Evolutionary conservation across 768 basidiomycete species (phyloP), one percentile per base, ranked within the genome.

Genomic region (Lyophyllum atratum): DNA sequence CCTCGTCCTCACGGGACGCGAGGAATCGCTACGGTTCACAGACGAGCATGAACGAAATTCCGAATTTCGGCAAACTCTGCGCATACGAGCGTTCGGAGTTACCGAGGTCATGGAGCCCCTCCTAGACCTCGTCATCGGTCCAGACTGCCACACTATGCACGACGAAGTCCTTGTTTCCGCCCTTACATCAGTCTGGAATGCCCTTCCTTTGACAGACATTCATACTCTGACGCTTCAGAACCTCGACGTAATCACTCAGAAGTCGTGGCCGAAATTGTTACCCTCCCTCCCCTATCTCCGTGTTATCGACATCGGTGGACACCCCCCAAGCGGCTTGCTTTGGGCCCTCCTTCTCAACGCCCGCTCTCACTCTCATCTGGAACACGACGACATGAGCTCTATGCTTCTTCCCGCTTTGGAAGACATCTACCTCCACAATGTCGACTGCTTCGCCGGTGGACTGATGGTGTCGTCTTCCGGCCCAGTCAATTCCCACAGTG

Each of bases 281-380:
- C 55, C 63, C 24, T 53, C 53, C 5, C 62, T 77, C 9, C 63
- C 69, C 3, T 69, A 67, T 14, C 66, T 78, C 28, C 71, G 72
- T 9, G 67, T 75, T 25, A 57, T 78, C 8, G 72, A 76, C 54
- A 68, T 76, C 24, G 64, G 64, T 21, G 77, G 77, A 0, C 57
- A 70, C 44, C 66, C 72, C n/a, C 76, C 77, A 6, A 76, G 70
- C 8, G 77, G 77, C 8, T 59, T 78, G 15, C 64, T 69, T 4
- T 78, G 76, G 77, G 70, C 75, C 31, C 65, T 78, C 19, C 66
- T 78, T 0, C 56, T 77, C 47, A 73, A 77, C 55, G 74, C 74
- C 17, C 58, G 70, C 25, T 61, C 70, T 7, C 66, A 70, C 31
- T 64, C 64, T 8, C 66, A 69, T 55, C 56, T 65, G 28, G 69